These are phyloP conservation scores for Xylariaceae sp. DNA, from an alignment of 2,329 filamentous ascomycete genomes.

Conservation along the genomic window DNA sequence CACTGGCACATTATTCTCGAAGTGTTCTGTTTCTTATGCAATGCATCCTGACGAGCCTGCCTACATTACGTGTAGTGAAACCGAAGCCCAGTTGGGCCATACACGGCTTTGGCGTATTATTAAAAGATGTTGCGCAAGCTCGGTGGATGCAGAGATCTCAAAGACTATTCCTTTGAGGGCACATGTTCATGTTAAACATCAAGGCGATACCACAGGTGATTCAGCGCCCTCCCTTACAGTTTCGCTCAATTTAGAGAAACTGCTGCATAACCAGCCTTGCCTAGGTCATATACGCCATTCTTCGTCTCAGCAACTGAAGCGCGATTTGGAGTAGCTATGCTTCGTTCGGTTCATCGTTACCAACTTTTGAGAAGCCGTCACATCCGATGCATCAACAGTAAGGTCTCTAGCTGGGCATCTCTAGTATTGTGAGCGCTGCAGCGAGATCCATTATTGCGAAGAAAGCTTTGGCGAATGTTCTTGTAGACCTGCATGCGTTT, in stretches of 20 bases:
- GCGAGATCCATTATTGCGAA: too few relatives aligned
- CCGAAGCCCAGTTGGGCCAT: background rate
- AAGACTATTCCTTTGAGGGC: too few relatives aligned
- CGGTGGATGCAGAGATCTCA: too few relatives aligned
- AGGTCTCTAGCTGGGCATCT: too few relatives aligned
- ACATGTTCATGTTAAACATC: background rate
- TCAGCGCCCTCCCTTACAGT: background rate
- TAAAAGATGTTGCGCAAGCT: too few relatives aligned
- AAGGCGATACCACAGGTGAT: background rate
- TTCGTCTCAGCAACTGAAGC: background rate
- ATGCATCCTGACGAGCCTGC: background rate
- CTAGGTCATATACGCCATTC: constrained; percentile 2
- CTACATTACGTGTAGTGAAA: background rate
- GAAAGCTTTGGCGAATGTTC: too few relatives aligned
- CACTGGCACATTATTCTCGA: background rate
- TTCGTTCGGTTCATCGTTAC: background rate
- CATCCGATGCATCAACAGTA: too few relatives aligned
- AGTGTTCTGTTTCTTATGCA: background rate
- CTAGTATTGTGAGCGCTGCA: too few relatives aligned
- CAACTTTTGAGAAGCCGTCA: background rate
- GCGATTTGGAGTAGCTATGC: background rate
- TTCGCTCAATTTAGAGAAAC: background rate
- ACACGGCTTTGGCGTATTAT: too few relatives aligned
- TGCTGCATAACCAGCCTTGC: constrained; percentile 5
- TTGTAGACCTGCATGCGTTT: background rate